These are phyloP conservation scores for Calonectria pseudoturangicola DNA, from an alignment of 2,329 filamentous ascomycete species.

Conservation along the genomic window DNA sequence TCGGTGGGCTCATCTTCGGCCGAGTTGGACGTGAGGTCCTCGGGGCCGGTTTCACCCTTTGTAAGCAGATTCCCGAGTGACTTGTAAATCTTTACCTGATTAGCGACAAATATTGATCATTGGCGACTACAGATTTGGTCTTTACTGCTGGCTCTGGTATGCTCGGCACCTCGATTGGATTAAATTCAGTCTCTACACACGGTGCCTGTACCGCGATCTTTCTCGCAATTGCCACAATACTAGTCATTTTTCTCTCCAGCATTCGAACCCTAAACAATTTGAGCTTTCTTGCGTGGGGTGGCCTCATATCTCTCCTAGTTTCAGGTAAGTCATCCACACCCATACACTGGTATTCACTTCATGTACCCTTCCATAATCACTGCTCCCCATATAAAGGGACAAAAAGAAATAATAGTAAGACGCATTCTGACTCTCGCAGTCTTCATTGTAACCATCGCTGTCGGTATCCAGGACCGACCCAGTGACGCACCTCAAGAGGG, in stretches of 20 bases:
- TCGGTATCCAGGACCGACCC: too few species aligned
- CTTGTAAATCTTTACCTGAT: neutral
- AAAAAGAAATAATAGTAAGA: too few species aligned
- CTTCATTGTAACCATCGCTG: too few species aligned
- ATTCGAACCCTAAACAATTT: neutral
- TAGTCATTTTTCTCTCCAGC: neutral
- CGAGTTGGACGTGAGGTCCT: slow-evolving; percentile 64
- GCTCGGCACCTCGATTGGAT: neutral
- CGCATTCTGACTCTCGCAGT: too few species aligned
- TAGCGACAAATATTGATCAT: neutral
- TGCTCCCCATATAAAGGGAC: too few species aligned
- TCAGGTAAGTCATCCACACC: too few species aligned
- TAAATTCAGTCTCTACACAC: neutral
- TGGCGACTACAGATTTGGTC: neutral
- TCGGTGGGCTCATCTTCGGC: slow-evolving; percentile 67
- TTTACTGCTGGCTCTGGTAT: neutral
- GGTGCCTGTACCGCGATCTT: neutral
- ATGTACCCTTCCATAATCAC: neutral
- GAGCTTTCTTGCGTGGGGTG: neutral
- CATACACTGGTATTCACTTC: neutral
- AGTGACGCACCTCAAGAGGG: too few species aligned
- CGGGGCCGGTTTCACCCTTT: slow-evolving; percentile 57
- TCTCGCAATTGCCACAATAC: neutral
- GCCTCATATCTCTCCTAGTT: neutral
- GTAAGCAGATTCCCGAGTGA: neutral